Conservation (phyloP, 192 early-diverging fungal species). For the Backusella sp. region DNA sequence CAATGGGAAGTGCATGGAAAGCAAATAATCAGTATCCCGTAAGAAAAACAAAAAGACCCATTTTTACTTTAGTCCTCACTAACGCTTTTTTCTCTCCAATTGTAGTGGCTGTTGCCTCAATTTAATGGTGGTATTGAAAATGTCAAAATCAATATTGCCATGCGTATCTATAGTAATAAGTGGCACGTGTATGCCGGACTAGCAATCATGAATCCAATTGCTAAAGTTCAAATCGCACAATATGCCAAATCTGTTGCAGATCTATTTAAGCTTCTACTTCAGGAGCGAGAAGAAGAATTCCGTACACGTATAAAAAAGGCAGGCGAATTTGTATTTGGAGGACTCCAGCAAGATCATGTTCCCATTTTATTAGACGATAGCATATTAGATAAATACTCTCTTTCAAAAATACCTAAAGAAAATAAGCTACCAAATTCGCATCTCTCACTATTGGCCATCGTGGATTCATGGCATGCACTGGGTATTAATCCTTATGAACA, state of each 20-base stretch:
- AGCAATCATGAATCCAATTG: conserved; percentile 92
- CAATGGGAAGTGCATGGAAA: conserved; percentile 94
- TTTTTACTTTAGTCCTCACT: not conserved
- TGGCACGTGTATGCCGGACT: conserved; percentile 97
- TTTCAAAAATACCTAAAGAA: conserved; percentile 73
- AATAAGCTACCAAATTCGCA: conserved; percentile 83
- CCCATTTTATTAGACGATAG: conserved; percentile 78
- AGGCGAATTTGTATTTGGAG: conserved; percentile 84
- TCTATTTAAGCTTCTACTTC: conserved; percentile 93
- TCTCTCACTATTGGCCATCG: conserved; percentile 89
- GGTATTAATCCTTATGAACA: conserved; percentile 89
- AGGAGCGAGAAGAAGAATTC: conserved; percentile 80
- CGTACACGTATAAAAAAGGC: conserved; percentile 68
- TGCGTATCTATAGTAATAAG: conserved; percentile 91
- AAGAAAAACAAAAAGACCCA: conserved; percentile 13
- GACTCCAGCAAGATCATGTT: conserved; percentile 51
- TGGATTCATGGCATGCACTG: conserved; percentile 88
- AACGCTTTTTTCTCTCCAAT: not conserved
- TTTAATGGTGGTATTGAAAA: conserved; percentile 96
- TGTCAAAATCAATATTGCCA: conserved; percentile 89
- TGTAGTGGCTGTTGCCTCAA: conserved; percentile 81
- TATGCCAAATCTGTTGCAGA: conserved; percentile 86
- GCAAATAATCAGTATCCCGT: conserved; percentile 75
- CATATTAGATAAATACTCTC: conserved; percentile 81
- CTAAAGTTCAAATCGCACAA: conserved; percentile 82